Conservation (phyloP, 371 early-diverging fungal genomes). For the Encephalitozoon hellem region DNA sequence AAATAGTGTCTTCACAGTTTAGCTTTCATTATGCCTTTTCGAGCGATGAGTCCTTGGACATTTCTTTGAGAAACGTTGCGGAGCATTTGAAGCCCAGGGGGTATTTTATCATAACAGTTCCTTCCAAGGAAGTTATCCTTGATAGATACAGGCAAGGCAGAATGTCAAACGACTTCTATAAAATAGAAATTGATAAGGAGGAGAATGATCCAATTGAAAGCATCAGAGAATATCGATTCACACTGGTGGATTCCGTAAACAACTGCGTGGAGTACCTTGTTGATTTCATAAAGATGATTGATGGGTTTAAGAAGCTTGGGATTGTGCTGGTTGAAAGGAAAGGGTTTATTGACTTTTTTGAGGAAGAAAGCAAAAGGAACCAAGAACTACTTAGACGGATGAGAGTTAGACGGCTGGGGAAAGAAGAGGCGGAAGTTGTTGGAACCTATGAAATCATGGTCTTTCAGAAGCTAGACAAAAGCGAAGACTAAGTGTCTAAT, state of each 20-base stretch:
- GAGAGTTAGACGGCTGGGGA: slow-evolving; percentile 19
- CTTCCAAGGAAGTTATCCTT: slow-evolving; percentile 74
- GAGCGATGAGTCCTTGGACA: slow-evolving; percentile 68
- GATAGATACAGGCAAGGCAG: slow-evolving; percentile 63
- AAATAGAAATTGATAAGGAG: slow-evolving; percentile 4
- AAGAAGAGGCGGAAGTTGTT: slow-evolving; percentile 54
- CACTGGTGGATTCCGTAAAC: slow-evolving; percentile 83
- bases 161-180: slow-evolving; percentile 30
- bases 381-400: slow-evolving; percentile 33
- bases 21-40: slow-evolving; percentile 92
- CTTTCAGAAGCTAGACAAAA: slow-evolving; percentile 42
- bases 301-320: slow-evolving; percentile 18
- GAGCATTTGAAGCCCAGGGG: slow-evolving; percentile 71
- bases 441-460: slow-evolving; percentile 54
- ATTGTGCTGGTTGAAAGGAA: slow-evolving; percentile 32
- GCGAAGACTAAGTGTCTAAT: not conserved
- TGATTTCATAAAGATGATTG: slow-evolving; percentile 30
- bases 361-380: slow-evolving; percentile 24
- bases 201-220: slow-evolving; percentile 11
- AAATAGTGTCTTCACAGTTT: slow-evolving; percentile 85
- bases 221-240: slow-evolving; percentile 80
- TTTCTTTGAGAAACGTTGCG: slow-evolving; percentile 72
- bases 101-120: slow-evolving; percentile 79
- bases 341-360: slow-evolving; percentile 50
- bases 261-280: slow-evolving; percentile 89